Percentiles rank a stretch among this genome's conserved stretches.
Conservation (phyloP, 768 basidiomycete genomes). For the Clitopilus hobsonii region DNA sequence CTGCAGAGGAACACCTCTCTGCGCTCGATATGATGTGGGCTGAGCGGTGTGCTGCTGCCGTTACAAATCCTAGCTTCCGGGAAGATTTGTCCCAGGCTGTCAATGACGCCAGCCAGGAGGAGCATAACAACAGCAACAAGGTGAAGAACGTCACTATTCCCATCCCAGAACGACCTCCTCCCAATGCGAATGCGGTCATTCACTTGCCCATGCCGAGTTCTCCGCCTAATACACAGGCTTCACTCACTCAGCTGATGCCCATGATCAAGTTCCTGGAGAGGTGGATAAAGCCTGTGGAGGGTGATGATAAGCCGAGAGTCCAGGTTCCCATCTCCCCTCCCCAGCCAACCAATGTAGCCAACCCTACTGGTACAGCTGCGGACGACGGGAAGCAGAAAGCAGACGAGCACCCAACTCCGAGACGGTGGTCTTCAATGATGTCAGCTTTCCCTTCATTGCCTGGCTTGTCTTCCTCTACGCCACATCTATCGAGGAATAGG, state of each 20-base stretch:
- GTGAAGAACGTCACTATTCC: not conserved
- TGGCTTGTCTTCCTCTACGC: conserved; percentile 8
- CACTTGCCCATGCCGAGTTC: conserved; percentile 76
- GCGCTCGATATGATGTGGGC: conserved; percentile 67
- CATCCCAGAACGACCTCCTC: conserved; percentile 60
- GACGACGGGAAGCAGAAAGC: not conserved
- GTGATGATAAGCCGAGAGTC: conserved; percentile 3
- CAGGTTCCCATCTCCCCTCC: conserved; percentile 4
- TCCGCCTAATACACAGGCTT: conserved; percentile 46
- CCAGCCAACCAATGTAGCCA: not conserved
- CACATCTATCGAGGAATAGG: conserved; percentile 4
- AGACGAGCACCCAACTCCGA: conserved; percentile 3
- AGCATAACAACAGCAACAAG: conserved; percentile 11
- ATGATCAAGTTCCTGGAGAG: conserved; percentile 67
- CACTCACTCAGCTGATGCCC: conserved; percentile 56
- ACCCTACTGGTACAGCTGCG: not conserved
- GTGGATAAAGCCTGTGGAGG: conserved; percentile 46
- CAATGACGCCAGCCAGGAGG: conserved; percentile 3
- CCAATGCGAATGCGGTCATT: conserved; percentile 65
- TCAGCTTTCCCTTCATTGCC: conserved; percentile 20
- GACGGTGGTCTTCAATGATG: conserved; percentile 41
- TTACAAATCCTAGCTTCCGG: conserved; percentile 14
- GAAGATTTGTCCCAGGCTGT: not conserved
- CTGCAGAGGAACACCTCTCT: conserved; percentile 71
- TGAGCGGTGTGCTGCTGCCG: conserved; percentile 26